Conservation (phyloP, 176 grass and related monocot species). For the Bolboschoenus planiculmis region DNA sequence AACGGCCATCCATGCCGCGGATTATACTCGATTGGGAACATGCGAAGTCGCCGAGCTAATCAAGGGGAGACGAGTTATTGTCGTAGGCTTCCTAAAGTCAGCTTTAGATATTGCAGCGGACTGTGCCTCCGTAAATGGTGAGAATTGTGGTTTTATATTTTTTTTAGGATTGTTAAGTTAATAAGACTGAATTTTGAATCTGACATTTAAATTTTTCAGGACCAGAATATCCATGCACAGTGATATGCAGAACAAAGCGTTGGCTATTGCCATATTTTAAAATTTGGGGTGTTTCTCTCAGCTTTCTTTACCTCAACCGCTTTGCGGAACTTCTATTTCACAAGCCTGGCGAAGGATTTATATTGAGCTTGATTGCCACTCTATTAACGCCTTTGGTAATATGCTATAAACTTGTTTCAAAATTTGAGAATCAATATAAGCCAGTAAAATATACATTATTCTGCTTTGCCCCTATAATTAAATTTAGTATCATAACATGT, state of each 20-base stretch:
- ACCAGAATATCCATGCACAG: slow-evolving; percentile 23
- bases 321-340: slow-evolving; percentile 29
- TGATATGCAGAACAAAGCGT: slow-evolving; percentile 18
- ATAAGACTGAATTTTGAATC: not conserved
- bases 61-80: slow-evolving; percentile 2
- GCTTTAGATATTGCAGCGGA: slow-evolving; percentile 29
- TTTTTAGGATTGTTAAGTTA: not conserved
- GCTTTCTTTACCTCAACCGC: slow-evolving; percentile 26
- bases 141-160: not conserved
- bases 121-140: slow-evolving; percentile 26
- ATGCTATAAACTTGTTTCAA: not conserved
- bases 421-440: not conserved
- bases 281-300: slow-evolving; percentile 22
- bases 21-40: slow-evolving; percentile 11
- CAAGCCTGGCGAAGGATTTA: slow-evolving; percentile 30
- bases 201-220: slow-evolving; percentile 12
- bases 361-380: slow-evolving; percentile 25
- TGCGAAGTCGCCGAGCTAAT: not conserved
- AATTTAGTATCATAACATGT: not conserved
- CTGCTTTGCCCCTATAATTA: not conserved
- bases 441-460: not conserved
- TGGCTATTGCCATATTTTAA: slow-evolving; percentile 10
- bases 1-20: slow-evolving; percentile 15
- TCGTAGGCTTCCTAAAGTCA: slow-evolving; percentile 29
- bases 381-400: slow-evolving; percentile 31